Evolutionary conservation across 2,329 filamentous ascomycete species (phyloP).

Genomic region (Sordariomycetes sp.): DNA sequence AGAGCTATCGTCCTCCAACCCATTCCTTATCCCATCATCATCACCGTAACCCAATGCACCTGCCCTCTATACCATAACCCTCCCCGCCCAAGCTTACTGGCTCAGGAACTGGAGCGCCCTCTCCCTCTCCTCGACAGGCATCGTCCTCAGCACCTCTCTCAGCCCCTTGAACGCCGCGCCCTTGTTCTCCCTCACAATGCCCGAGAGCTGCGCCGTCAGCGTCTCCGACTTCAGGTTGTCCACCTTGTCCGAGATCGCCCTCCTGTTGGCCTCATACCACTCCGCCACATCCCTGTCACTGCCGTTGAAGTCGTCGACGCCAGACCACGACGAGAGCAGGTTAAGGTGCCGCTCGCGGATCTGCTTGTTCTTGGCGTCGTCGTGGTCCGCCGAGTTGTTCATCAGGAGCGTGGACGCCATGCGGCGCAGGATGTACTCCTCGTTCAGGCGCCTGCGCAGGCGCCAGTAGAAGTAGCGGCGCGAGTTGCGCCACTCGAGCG

Average conservation of each 20-base stretch:
- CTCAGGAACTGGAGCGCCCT: conserved; percentile 56
- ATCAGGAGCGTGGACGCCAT: conserved; percentile 43
- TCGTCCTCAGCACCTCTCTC: conserved; percentile 71
- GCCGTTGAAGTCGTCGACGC: conserved; percentile 62
- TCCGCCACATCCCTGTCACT: conserved; percentile 76
- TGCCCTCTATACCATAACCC: not conserved
- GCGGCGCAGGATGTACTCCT: conserved; percentile 93
- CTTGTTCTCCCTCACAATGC: conserved; percentile 32
- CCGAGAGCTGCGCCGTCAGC: conserved; percentile 35
- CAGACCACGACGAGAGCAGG: conserved; percentile 74
- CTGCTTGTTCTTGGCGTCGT: conserved; percentile 31
- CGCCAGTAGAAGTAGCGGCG: conserved; percentile 99
- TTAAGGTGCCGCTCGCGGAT: conserved; percentile 58
- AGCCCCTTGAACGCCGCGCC: conserved; percentile 77
- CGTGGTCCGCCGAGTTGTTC: conserved; percentile 17
- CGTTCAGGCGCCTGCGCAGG: conserved; percentile 88
- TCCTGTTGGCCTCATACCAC: conserved; percentile 95
- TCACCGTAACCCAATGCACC: not conserved
- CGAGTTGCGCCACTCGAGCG: conserved; percentile 77
- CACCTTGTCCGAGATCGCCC: conserved; percentile 72
- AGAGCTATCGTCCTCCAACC: not conserved
- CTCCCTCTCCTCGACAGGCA: conserved; percentile 84
- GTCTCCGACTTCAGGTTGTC: conserved; percentile 72
- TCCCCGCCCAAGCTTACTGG: conserved; percentile 19
- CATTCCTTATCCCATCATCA: not conserved